Evolutionary conservation across 805 yeast genomes (phyloP), one percentile per base, ranked within the genome.

Genomic region (Ogataea degrootiae): DNA sequence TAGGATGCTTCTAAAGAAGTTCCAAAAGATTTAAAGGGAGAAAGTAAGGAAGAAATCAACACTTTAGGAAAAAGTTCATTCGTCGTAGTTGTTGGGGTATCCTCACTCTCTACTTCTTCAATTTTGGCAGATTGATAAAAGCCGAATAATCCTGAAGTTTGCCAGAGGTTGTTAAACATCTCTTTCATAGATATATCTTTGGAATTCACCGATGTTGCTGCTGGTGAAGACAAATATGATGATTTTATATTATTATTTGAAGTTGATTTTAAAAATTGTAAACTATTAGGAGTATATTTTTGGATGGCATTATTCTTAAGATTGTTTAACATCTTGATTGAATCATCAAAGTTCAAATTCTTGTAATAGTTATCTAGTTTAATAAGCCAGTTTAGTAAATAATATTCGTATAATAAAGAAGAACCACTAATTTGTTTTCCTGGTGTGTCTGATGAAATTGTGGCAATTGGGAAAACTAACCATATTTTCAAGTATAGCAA

Each of bases 351-450:
- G 5, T 48, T 53, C 15, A 58, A 50, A 14, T 54, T 48, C 4
- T 48, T 49, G 17, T 45, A 19, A 37, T 51, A 56, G 21, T 43
- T 42, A 35, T 57, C 52, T 17, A 56, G 47, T 22, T 73, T 59
- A 7, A 80, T 71, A 40, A 85, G 70, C 87, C 87, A 83, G 14
- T 75, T 59, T 21, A 76, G 68, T 39, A 77, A 59, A 29, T 68
- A 69, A 12, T 76, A 60, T 53, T 75, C 75, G 45, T 74, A 50
- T 1, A 83, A 60, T 2, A 74, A 61, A 58, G 73, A 77, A 37
- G 84, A 73, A 2, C 91, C 89, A 12, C 83, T 55, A 39, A 73
- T 59, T 40, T 67, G 61, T 40, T 71, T 57, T 16, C 74, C 64
- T 9, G 17, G 16, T 6, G 26, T 23, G 26, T 19, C 54, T 48